phyloP scores from a whole-genome alignment of 139 green algal species.

The Tetraselmis striata region DNA sequence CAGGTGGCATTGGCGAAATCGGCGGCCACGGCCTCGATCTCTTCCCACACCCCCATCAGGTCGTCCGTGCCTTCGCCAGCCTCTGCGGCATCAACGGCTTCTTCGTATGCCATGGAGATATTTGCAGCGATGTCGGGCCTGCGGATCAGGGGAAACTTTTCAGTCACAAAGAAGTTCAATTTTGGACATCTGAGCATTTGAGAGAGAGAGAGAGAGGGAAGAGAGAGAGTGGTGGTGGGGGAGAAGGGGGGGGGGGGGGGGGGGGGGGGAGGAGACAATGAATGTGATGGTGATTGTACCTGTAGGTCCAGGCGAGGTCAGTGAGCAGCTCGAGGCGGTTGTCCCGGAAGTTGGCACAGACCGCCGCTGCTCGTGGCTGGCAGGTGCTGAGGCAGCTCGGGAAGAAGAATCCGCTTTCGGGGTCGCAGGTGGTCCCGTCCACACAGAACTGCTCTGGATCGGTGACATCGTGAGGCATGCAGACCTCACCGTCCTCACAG shows the following conservation, averaged over 20 bases:
- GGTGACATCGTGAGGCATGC: not conserved
- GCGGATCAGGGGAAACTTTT: too few relatives aligned
- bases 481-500: not conserved
- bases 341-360: not conserved
- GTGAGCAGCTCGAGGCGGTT: too few relatives aligned
- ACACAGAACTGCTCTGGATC: not conserved
- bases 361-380: not conserved
- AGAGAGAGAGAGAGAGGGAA: too few relatives aligned
- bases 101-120: not conserved
- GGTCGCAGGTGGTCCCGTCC: not conserved
- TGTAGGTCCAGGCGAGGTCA: too few relatives aligned
- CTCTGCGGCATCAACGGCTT: not conserved
- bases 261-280: too few relatives aligned
- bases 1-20: not conserved
- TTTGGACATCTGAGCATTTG: too few relatives aligned
- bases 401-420: not conserved
- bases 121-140: not conserved
- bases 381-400: not conserved
- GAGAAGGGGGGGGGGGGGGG: too few relatives aligned
- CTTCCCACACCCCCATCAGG: not conserved
- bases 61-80: not conserved
- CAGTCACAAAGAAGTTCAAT: too few relatives aligned
- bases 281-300: too few relatives aligned
- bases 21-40: not conserved
- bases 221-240: too few relatives aligned